Conservation (phyloP, 2,329 filamentous ascomycete genomes). For the Acephala macrosclerotiorum region DNA sequence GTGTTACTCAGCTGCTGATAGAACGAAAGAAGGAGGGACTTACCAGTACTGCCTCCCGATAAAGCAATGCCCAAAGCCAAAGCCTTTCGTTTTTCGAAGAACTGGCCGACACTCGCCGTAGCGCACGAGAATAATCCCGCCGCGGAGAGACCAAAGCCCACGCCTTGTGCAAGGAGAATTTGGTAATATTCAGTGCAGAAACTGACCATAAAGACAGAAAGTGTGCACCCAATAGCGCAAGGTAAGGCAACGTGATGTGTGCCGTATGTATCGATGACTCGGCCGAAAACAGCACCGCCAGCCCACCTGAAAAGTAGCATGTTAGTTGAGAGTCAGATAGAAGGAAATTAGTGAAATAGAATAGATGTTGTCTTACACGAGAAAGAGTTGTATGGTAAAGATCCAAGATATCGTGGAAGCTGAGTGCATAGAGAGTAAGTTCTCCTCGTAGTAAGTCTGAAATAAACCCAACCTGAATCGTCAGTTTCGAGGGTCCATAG, state of each 20-base stretch:
- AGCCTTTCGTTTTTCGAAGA: slow-evolving; percentile 54
- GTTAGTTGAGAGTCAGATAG: not conserved
- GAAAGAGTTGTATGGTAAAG: slow-evolving; percentile 59
- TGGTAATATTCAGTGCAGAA: slow-evolving; percentile 63
- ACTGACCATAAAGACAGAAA: slow-evolving; percentile 69
- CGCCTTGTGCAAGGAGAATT: slow-evolving; percentile 55
- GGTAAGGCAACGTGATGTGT: slow-evolving; percentile 60
- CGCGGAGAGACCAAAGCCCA: slow-evolving; percentile 53
- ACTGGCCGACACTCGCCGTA: slow-evolving; percentile 51
- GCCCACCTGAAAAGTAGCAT: slow-evolving; percentile 30
- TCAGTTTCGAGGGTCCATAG: not conserved
- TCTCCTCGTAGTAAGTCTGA: slow-evolving; percentile 61
- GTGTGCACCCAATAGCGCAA: slow-evolving; percentile 62
- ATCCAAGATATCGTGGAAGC: slow-evolving; percentile 66
- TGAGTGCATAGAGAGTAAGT: slow-evolving; percentile 55
- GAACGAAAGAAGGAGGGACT: not conserved
- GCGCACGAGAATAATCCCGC: slow-evolving; percentile 53
- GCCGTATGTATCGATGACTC: slow-evolving; percentile 67
- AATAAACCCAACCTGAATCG: slow-evolving; percentile 55
- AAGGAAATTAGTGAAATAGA: not conserved
- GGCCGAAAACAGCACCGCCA: slow-evolving; percentile 66
- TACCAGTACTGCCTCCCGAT: slow-evolving; percentile 54
- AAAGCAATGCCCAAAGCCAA: slow-evolving; percentile 56
- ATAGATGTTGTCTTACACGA: slow-evolving; percentile 47
- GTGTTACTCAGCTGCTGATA: not conserved